Conservation (phyloP, 345 rosid genomes). For the Syzygium aromaticum region DNA sequence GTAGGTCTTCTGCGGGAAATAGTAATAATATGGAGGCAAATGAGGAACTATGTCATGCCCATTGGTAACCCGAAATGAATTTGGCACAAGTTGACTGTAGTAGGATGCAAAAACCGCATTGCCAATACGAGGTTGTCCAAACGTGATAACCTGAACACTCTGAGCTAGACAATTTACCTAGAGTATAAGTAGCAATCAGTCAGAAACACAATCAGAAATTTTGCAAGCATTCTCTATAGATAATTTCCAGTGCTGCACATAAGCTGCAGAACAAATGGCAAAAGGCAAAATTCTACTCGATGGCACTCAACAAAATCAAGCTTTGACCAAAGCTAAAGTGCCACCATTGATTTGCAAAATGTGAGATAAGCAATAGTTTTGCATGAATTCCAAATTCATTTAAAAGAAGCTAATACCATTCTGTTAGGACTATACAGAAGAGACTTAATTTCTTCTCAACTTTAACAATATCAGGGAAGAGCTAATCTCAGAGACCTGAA, state of each 20-base stretch:
- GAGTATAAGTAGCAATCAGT: not conserved
- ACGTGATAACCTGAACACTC: conserved; percentile 69
- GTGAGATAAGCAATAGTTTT: not conserved
- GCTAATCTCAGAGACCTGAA: not conserved
- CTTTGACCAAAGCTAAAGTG: not conserved
- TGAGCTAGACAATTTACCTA: conserved; percentile 65
- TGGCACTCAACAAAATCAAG: not conserved
- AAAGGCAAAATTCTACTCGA: not conserved
- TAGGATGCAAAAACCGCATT: conserved; percentile 78
- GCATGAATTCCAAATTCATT: not conserved
- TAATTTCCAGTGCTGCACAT: not conserved
- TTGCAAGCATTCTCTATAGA: not conserved
- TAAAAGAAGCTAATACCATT: not conserved
- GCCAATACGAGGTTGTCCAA: conserved; percentile 97
- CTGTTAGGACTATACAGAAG: not conserved
- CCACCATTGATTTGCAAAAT: not conserved
- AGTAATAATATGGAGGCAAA: conserved; percentile 70
- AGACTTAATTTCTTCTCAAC: not conserved
- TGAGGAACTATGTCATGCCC: conserved; percentile 90
- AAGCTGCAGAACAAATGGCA: not conserved
- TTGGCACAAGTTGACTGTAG: conserved; percentile 58
- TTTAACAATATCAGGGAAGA: not conserved
- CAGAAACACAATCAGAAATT: not conserved
- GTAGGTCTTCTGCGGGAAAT: conserved; percentile 82
- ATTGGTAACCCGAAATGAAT: conserved; percentile 68